phyloP scores from a whole-genome alignment of 2,329 filamentous ascomycete genomes.

The Pestalotiopsis fici region DNA sequence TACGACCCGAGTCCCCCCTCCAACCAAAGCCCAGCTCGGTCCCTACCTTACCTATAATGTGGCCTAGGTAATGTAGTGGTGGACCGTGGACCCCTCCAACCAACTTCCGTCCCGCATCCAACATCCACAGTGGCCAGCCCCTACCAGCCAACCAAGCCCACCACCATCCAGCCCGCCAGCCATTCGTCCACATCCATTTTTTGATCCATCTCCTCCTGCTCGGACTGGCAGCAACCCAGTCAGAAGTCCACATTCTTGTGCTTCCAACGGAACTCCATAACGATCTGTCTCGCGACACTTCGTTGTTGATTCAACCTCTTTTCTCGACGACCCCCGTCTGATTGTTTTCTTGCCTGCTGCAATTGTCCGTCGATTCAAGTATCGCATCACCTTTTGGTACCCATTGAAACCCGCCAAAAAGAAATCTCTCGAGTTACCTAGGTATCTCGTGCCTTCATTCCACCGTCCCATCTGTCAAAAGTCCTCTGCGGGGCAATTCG shows the following conservation, averaged over 20 bases:
- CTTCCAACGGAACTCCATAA: neutral
- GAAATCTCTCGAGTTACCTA: neutral
- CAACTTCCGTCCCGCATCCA: neutral
- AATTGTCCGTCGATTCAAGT: neutral
- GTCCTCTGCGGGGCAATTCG: slow-evolving; percentile 9
- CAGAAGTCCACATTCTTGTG: neutral
- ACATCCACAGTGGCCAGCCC: too few species aligned
- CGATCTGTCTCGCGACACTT: neutral
- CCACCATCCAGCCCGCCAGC: neutral
- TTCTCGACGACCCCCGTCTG: neutral
- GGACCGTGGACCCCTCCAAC: neutral
- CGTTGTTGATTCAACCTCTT: neutral
- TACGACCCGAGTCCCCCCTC: too few species aligned
- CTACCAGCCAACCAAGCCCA: too few species aligned
- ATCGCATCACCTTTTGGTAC: neutral
- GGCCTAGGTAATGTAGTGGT: neutral
- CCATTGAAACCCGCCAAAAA: neutral
- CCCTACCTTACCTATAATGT: too few species aligned
- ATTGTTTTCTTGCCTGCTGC: neutral
- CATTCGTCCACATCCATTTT: neutral
- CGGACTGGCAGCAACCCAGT: neutral
- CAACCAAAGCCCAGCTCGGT: too few species aligned
- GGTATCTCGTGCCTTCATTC: neutral
- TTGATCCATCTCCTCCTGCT: neutral
- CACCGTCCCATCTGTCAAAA: neutral